Base-by-base conservation (phyloP, 306 rosid species). In the Lathyrus aphaca region DNA sequence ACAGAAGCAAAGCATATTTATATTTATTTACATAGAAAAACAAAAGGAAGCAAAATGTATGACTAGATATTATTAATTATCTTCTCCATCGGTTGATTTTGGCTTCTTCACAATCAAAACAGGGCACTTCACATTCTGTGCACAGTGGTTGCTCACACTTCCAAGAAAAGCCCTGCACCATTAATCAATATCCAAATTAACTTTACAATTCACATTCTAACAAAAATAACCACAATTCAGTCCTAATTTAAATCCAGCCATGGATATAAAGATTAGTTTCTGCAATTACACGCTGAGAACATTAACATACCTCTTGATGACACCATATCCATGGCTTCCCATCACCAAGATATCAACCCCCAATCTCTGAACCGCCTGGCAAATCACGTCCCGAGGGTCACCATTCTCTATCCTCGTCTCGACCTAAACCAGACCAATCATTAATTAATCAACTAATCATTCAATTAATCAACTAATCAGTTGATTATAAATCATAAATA, bases 111-210 rank as follows among this genome's bases (percentile, higher is more conserved):
- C 97, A 6, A 94, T 88, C 82, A 94, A 70, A 5, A 90, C 84
- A 0, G 96, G 97, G 65, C 98, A 94, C 69, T 88, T 90, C 16
- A 71, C 97, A 54, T 79, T 88, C 81, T 88, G 93, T 38, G 87
- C 97, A 45, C 97, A 86, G 59, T 90, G 74, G 73, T 82, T 94
- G 86, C 98, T 94, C 49, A 94, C 98, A 18, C 98, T 94, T 65
- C 98, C 98, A 19, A 90, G 91, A 8, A 94, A 84, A 60, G 95
- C 94, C 86, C 97, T 91, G 86, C 72, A 87, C 72, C 44, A 67
- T 72, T 50, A 35, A 66, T 27, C 27, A 53, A 11, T 21, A 54
- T 11, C 63, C 57, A 62, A 44, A 74, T 65, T 54, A 21, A 51
- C 4, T 11, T n/a, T 5, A 53, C 25, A 50, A 13, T 27, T 67